A percentile compares a stretch with the other conserved stretches of the same genome.
These are phyloP conservation scores for Microcos paniculata DNA, from an alignment of 345 rosid genomes.

Conservation along the genomic window DNA sequence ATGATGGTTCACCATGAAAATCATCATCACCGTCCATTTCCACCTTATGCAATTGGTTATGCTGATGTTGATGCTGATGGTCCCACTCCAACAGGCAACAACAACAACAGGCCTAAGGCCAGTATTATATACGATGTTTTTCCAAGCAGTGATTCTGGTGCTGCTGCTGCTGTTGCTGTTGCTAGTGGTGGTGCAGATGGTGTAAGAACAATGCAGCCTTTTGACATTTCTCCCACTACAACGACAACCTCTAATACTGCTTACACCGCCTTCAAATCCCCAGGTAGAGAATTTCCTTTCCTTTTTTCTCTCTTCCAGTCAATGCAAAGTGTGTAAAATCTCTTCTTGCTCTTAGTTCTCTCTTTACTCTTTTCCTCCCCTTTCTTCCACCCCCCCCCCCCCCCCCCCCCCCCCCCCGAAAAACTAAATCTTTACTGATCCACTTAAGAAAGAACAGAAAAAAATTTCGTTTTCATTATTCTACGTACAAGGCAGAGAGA, in stretches of 20 bases:
- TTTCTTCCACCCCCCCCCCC: background rate
- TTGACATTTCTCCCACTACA: constrained; percentile 19
- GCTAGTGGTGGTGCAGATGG: constrained; percentile 13
- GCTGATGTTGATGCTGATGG: constrained; percentile 15
- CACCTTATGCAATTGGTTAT: constrained; percentile 11
- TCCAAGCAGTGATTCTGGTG: constrained; percentile 9
- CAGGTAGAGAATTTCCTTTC: constrained; percentile 19
- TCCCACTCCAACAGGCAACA: constrained; percentile 27
- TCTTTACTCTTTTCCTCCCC: background rate
- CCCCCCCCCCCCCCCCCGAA: background rate
- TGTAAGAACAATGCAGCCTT: constrained; percentile 31
- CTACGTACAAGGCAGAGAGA: background rate
- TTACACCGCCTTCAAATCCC: constrained; percentile 34
- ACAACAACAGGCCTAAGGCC: constrained; percentile 13
- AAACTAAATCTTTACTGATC: background rate
- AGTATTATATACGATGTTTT: constrained; percentile 14
- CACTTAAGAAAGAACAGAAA: background rate
- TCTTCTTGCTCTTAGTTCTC: constrained; percentile 7
- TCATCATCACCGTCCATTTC: constrained; percentile 36
- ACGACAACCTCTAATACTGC: background rate
- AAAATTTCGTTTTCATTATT: background rate
- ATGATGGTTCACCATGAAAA: constrained; percentile 34
- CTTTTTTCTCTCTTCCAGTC: background rate
- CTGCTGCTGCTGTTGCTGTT: constrained; percentile 6
- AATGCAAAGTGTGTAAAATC: background rate